These are phyloP conservation scores for Epichloe glyceriae DNA, from an alignment of 2,329 filamentous ascomycete genomes.

Conservation along the genomic window DNA sequence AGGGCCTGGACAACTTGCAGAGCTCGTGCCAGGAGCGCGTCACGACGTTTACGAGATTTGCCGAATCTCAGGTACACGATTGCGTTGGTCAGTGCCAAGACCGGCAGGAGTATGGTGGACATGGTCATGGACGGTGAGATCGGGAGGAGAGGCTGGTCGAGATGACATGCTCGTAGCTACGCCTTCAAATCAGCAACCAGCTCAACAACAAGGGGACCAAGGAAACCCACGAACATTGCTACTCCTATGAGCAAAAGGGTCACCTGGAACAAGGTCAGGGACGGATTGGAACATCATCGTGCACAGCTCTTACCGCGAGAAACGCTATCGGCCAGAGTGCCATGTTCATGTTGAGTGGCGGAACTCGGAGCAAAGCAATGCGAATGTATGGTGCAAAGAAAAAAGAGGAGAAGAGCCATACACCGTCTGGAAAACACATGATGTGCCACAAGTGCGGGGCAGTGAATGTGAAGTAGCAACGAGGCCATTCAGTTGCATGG, in stretches of 20 bases:
- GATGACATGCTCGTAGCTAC: conserved; percentile 2
- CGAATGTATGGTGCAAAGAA: not conserved
- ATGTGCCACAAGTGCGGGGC: not conserved
- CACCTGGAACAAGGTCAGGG: not conserved
- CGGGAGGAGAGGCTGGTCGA: conserved; percentile 3
- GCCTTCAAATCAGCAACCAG: not conserved
- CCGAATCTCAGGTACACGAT: not conserved
- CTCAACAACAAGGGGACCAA: not conserved
- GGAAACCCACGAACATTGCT: conserved; percentile 1
- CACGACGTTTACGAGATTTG: not conserved
- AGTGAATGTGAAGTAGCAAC: not conserved
- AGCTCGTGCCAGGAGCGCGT: not conserved
- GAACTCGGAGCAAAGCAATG: not conserved
- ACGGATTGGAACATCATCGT: not conserved
- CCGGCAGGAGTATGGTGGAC: not conserved
- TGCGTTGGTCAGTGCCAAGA: not conserved
- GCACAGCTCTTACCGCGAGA: not conserved
- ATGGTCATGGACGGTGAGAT: conserved; percentile 2
- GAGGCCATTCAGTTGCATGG: not conserved
- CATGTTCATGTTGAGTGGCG: not conserved
- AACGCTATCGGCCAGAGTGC: not conserved
- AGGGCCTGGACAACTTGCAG: conserved; percentile 7
- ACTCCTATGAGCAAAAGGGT: not conserved
- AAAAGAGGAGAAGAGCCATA: not conserved
- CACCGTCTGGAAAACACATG: not conserved